These are phyloP conservation scores for Gymnopilus dilepis DNA, from an alignment of 768 basidiomycete species.

Conservation along the genomic window DNA sequence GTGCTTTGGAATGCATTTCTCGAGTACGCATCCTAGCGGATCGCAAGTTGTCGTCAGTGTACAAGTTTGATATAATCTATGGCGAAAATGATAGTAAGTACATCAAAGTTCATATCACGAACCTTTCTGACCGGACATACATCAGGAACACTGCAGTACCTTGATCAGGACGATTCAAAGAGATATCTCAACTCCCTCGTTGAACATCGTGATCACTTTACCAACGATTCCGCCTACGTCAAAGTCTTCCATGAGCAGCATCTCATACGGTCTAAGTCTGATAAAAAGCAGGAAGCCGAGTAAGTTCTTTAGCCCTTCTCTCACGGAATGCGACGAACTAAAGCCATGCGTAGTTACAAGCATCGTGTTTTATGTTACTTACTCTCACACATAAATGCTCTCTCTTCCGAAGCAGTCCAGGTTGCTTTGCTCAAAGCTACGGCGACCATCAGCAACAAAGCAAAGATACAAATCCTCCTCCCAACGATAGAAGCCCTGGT, in stretches of 20 bases:
- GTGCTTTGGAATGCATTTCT: conserved; percentile 61
- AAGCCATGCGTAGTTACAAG: conserved; percentile 57
- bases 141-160: conserved; percentile 63
- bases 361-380: conserved; percentile 76
- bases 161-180: conserved; percentile 67
- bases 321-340: neutral
- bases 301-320: conserved; percentile 36
- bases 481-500: conserved; percentile 56
- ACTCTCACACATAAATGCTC: conserved; percentile 75
- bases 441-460: conserved; percentile 50
- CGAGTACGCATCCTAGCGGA: conserved; percentile 46
- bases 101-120: neutral
- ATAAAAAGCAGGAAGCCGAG: conserved; percentile 60
- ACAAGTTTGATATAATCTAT: conserved; percentile 77
- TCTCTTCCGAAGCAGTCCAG: conserved; percentile 53
- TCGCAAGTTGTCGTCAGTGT: conserved; percentile 59
- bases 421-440: conserved; percentile 56
- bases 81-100: conserved; percentile 61
- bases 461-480: conserved; percentile 57
- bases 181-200: conserved; percentile 60
- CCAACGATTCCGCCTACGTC: conserved; percentile 64
- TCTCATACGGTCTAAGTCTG: conserved; percentile 49
- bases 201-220: conserved; percentile 57
- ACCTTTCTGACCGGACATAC: conserved; percentile 5
- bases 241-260: conserved; percentile 64